A percentile compares a stretch with the other conserved stretches of the same genome.
These are phyloP conservation scores for Trametes sp. DNA, from an alignment of 1,284 basidiomycete genomes.

Conservation along the genomic window DNA sequence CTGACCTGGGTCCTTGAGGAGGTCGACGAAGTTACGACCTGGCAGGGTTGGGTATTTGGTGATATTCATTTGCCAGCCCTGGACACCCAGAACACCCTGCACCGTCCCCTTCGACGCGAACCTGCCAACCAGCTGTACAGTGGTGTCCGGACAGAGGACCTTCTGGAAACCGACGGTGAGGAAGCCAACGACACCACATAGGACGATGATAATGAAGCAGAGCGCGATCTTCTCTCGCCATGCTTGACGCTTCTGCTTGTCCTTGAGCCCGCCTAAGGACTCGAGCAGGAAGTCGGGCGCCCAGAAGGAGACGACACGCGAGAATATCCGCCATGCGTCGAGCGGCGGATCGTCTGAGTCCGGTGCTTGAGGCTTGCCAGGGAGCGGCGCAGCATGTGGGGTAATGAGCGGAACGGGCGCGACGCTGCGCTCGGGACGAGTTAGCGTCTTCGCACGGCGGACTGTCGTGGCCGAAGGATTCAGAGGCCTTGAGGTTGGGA, in stretches of 20 bases:
- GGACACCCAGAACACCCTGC: slow-evolving; percentile 75
- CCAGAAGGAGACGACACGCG: slow-evolving; percentile 88
- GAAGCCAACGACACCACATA: slow-evolving; percentile 89
- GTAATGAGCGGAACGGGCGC: slow-evolving; percentile 95
- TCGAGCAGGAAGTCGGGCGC: slow-evolving; percentile 83
- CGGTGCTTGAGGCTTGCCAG: slow-evolving; percentile 42
- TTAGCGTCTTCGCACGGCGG: slow-evolving; percentile 93
- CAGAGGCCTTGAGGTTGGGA: slow-evolving; percentile 68
- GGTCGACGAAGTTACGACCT: slow-evolving; percentile 64
- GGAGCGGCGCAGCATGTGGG: slow-evolving; percentile 57
- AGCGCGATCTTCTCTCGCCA: slow-evolving; percentile 99
- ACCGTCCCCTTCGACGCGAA: slow-evolving; percentile 73
- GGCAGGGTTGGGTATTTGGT: slow-evolving; percentile 61
- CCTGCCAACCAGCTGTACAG: slow-evolving; percentile 58
- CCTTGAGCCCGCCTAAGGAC: slow-evolving; percentile 82
- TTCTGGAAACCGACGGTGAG: slow-evolving; percentile 95
- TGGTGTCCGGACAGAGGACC: slow-evolving; percentile 83
- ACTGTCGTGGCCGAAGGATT: slow-evolving; percentile 65
- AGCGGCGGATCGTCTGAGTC: slow-evolving; percentile 50
- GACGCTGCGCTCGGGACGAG: slow-evolving; percentile 93
- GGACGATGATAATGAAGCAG: slow-evolving; percentile 82
- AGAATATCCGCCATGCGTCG: slow-evolving; percentile 85
- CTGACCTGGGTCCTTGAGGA: slow-evolving; percentile 67
- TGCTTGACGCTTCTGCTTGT: slow-evolving; percentile 83
- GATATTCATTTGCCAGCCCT: slow-evolving; percentile 83